A percentile compares a stretch with the other conserved stretches of the same genome.
Evolutionary conservation across 805 yeast genomes (phyloP).

Genomic region (Gaillardinia entomophila): DNA sequence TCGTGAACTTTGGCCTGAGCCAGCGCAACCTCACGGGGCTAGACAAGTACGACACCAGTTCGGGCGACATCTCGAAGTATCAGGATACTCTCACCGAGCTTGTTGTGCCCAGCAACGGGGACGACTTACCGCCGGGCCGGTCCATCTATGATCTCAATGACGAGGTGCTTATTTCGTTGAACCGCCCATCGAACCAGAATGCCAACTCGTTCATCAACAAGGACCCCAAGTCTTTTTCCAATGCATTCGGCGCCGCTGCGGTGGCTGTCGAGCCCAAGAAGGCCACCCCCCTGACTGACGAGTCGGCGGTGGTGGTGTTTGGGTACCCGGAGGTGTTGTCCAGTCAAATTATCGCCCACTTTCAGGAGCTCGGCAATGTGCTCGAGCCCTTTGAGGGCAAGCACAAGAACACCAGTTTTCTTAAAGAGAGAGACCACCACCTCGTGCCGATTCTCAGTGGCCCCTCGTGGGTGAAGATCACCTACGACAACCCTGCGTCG

Average conservation of each 20-base stretch:
- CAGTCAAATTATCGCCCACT: slow-evolving; percentile 60
- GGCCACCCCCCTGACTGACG: slow-evolving; percentile 16
- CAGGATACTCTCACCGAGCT: slow-evolving; percentile 28
- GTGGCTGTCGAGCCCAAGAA: slow-evolving; percentile 2
- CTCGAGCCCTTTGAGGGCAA: slow-evolving; percentile 62
- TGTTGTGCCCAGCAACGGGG: slow-evolving; percentile 25
- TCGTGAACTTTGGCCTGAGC: slow-evolving; percentile 30
- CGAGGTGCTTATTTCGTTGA: slow-evolving; percentile 32
- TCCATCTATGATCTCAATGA: slow-evolving; percentile 46
- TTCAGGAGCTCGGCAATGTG: slow-evolving; percentile 73
- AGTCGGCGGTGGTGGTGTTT: slow-evolving; percentile 72
- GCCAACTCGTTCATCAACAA: slow-evolving; percentile 38
- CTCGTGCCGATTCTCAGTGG: slow-evolving; percentile 74
- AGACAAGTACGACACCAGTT: slow-evolving; percentile 14
- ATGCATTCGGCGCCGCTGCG: slow-evolving; percentile 30
- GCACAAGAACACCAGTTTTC: slow-evolving; percentile 4
- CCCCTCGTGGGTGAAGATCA: slow-evolving; percentile 84
- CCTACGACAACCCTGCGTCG: slow-evolving; percentile 68
- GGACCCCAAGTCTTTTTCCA: slow-evolving; percentile 41
- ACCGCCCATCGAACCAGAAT: slow-evolving; percentile 27
- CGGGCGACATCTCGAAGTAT: slow-evolving; percentile 13
- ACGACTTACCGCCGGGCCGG: slow-evolving; percentile 45
- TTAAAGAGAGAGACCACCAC: slow-evolving; percentile 6
- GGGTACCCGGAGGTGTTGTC: slow-evolving; percentile 84
- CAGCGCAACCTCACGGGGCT: slow-evolving; percentile 14